Conservation (phyloP, 2,329 filamentous ascomycete genomes). For the Aspergillus caelatus region DNA sequence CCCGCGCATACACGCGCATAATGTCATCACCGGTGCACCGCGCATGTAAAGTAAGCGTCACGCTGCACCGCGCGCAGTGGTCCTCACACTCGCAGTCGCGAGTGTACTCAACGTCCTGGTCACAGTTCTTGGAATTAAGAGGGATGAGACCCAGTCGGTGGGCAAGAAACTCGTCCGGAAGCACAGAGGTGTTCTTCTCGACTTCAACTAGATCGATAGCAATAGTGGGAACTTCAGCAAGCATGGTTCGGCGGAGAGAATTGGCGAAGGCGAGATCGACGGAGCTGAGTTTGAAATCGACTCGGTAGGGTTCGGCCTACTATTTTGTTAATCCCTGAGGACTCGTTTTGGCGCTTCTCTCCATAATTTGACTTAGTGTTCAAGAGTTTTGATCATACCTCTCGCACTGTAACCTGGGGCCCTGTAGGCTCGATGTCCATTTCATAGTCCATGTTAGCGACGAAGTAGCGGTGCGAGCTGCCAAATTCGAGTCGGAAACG, state of each 20-base stretch:
- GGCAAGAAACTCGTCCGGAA: slow-evolving; percentile 93
- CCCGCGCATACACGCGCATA: slow-evolving; percentile 91
- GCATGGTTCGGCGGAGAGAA: slow-evolving; percentile 84
- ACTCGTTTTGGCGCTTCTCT: neutral
- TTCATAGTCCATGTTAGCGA: slow-evolving; percentile 45
- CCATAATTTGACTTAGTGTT: neutral
- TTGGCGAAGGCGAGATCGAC: slow-evolving; percentile 93
- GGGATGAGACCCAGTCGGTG: slow-evolving; percentile 91
- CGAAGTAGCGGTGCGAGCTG: slow-evolving; percentile 28
- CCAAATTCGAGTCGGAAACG: slow-evolving; percentile 7
- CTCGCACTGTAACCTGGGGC: slow-evolving; percentile 52
- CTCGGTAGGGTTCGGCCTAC: slow-evolving; percentile 76
- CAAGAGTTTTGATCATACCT: slow-evolving; percentile 31
- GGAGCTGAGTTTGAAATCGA: slow-evolving; percentile 89
- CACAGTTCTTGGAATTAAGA: slow-evolving; percentile 79
- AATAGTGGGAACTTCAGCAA: slow-evolving; percentile 91
- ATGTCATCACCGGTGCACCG: slow-evolving; percentile 83
- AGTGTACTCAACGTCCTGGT: slow-evolving; percentile 77
- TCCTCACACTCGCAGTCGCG: slow-evolving; percentile 97
- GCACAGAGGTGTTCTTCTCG: slow-evolving; percentile 89
- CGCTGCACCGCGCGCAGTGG: slow-evolving; percentile 89
- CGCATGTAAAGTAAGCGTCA: slow-evolving; percentile 81
- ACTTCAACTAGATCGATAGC: slow-evolving; percentile 95
- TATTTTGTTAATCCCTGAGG: neutral
- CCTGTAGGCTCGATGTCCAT: slow-evolving; percentile 53